Base-by-base conservation (phyloP, 2,329 filamentous ascomycete species). In the Shiraia sp. region DNA sequence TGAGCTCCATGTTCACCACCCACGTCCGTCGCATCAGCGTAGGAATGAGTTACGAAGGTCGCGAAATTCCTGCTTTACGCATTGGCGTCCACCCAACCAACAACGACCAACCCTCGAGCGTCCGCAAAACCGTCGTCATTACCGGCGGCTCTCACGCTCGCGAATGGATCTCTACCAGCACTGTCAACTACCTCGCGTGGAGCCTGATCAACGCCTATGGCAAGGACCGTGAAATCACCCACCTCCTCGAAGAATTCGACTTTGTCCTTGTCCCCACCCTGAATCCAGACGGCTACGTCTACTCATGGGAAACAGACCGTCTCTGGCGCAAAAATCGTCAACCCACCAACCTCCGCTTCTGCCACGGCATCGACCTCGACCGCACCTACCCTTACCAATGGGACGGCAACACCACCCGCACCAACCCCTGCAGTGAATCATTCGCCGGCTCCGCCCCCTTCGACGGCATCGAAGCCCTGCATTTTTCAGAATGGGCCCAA, bases 271-370 rank as follows among this genome's bases (percentile, higher is more conserved):
- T 97, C 16, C 93, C 93, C 0, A 88, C 89, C 0, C 71, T 93
- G 43, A 99, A 99, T 64, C 90, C 92, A 0, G 93, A 99, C 66
- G 93, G 93, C 22, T 95, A 96, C 63, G 86, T 90, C 51, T 96
- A 96, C 69, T 90, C 88, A 1, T 97, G 92, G 92, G 83, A 91
- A 45, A 82, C 82, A 1, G 92, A 99, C 67, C 85, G 93, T 6
- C 76, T 99, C 0, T 99, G 92, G 92, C 87, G 92, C 61, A 99
- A 97, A 73, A 95, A 93, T 43, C 79, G 90, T 34, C 92, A 97
- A 65, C 79, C 84, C 36, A 97, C 91, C 0, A 84, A 79, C 44
- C 78, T 95, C 45, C 81, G 83, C 12, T 92, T 92, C 70, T 99
- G 93, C 66, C 84, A 80, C 6, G 93, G 93, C 7, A 77, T 96